Evolutionary conservation across 768 basidiomycete genomes (phyloP).

Genomic region (Piloderma croceum): DNA sequence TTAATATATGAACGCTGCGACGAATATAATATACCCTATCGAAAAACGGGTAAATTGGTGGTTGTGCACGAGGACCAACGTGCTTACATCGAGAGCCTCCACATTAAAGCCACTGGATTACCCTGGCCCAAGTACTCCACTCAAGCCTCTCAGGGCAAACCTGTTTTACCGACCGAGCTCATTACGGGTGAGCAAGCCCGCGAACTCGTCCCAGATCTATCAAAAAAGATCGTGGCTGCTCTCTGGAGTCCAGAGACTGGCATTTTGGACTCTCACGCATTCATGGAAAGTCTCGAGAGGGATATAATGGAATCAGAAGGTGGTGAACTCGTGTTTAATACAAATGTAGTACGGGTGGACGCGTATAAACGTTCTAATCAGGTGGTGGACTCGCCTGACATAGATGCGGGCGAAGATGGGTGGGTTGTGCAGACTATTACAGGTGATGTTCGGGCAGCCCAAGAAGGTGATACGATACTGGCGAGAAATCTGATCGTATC

Average conservation of each 20-base stretch:
- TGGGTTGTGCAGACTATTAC: conserved; percentile 87
- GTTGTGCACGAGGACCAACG: conserved; percentile 68
- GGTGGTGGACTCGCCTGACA: conserved; percentile 19
- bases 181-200: conserved; percentile 63
- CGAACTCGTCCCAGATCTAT: conserved; percentile 80
- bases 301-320: conserved; percentile 69
- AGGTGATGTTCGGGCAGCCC: conserved; percentile 32
- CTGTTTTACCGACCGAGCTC: conserved; percentile 57
- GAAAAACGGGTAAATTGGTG: conserved; percentile 83
- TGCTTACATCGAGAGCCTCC: conserved; percentile 64
- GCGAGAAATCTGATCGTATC: conserved; percentile 79
- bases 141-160: conserved; percentile 18
- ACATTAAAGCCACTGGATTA: conserved; percentile 54
- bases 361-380: conserved; percentile 36
- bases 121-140: conserved; percentile 42
- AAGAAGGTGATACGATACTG: conserved; percentile 57
- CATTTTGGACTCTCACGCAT: conserved; percentile 79
- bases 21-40: conserved; percentile 54
- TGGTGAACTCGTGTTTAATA: conserved; percentile 71
- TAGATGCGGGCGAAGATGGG: conserved; percentile 45
- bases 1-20: conserved; percentile 77
- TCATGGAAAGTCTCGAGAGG: conserved; percentile 79
- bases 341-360: conserved; percentile 83
- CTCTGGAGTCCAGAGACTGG: conserved; percentile 85
- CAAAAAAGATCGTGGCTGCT: conserved; percentile 60